Conservation (phyloP, 139 green algal species). For the Micractinium sp. region DNA sequence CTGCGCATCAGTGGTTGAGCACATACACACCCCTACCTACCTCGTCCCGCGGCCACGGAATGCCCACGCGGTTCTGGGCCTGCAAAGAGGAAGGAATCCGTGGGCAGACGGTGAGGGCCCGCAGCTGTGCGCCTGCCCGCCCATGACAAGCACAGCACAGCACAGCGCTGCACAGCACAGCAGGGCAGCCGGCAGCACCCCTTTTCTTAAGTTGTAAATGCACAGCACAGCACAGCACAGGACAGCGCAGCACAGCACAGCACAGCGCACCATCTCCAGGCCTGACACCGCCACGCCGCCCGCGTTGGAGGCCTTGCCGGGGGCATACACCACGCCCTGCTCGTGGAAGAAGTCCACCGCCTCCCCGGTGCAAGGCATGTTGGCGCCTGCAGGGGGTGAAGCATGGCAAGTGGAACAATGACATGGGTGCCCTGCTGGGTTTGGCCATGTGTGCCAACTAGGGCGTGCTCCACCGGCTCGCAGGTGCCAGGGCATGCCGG, state of each 20-base stretch:
- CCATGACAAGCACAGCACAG: too few species aligned
- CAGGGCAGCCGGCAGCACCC: too few species aligned
- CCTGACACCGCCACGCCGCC: constrained; percentile 80
- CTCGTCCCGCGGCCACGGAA: constrained; percentile 13
- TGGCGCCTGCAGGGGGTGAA: neutral
- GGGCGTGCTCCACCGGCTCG: too few species aligned
- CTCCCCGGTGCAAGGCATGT: constrained; percentile 9
- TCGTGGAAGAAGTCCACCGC: constrained; percentile 7
- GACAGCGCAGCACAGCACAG: neutral
- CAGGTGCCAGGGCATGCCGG: too few species aligned
- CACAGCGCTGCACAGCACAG: too few species aligned
- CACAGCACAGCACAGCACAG: neutral
- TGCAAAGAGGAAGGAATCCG: neutral
- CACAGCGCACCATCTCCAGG: constrained; percentile 50
- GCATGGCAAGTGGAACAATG: neutral
- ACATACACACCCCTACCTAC: neutral
- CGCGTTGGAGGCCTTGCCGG: constrained; percentile 12
- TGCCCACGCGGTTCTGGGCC: constrained; percentile 68
- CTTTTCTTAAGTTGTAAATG: too few species aligned
- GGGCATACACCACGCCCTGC: neutral
- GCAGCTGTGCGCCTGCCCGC: too few species aligned
- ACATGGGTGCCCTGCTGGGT: too few species aligned
- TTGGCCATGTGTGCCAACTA: too few species aligned
- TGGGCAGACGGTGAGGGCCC: too few species aligned
- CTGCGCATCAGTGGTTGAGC: too few species aligned